Percentiles rank a stretch among this genome's conserved stretches.
These are phyloP conservation scores for Zelonia costaricensis DNA, from an alignment of 208 protist species.

Conservation along the genomic window DNA sequence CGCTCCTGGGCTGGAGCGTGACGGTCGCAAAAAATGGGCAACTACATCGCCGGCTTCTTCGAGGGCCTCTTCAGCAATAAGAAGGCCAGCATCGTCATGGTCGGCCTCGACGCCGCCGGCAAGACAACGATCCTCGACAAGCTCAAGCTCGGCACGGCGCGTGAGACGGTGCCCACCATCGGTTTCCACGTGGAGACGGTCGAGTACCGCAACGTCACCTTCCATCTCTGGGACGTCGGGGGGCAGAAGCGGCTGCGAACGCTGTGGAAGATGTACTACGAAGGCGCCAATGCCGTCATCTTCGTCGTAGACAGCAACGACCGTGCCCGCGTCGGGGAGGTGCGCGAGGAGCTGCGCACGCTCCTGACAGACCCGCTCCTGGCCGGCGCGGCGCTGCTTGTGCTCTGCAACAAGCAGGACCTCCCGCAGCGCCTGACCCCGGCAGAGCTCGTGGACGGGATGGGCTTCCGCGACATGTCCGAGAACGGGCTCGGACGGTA, in stretches of 20 bases:
- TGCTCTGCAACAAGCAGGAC: constrained; percentile 98
- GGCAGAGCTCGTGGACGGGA: constrained; percentile 52
- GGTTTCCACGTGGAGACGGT: constrained; percentile 98
- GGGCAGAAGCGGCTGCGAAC: constrained; percentile 96
- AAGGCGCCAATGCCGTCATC: constrained; percentile 94
- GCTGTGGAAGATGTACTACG: constrained; percentile 98
- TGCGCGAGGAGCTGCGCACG: constrained; percentile 65
- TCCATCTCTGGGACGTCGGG: constrained; percentile 98
- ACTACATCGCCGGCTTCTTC: constrained; percentile 61
- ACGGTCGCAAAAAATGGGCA: constrained; percentile 42
- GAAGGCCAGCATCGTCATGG: constrained; percentile 94
- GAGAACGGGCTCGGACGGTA: constrained; percentile 30
- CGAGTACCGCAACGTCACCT: constrained; percentile 97
- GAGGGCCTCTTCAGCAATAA: constrained; percentile 84
- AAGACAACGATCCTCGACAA: constrained; percentile 99
- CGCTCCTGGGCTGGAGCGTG: neutral
- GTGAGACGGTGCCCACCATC: constrained; percentile 98
- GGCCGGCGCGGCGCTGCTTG: constrained; percentile 74
- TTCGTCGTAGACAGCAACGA: constrained; percentile 96
- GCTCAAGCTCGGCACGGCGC: constrained; percentile 95
- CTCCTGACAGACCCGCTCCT: constrained; percentile 91
- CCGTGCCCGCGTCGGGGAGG: constrained; percentile 77
- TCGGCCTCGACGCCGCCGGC: constrained; percentile 96
- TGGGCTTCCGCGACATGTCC: constrained; percentile 50
- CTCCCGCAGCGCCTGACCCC: constrained; percentile 68